Base-by-base conservation (phyloP, 768 basidiomycete genomes). In the Suillus lakei region DNA sequence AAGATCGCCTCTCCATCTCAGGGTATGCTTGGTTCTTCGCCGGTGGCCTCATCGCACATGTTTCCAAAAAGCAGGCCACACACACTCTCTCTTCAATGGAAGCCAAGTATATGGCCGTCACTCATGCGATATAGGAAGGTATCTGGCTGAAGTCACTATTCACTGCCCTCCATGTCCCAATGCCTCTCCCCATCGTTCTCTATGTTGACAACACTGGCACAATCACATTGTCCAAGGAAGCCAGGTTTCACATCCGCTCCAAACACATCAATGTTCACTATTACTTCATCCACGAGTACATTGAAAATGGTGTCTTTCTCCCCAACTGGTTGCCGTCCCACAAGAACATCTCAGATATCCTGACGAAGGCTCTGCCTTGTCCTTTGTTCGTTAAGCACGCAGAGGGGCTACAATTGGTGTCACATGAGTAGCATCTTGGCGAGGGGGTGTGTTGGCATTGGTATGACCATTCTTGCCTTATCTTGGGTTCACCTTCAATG, bases 31-130 rank as follows among this genome's bases (percentile, higher is more conserved):
- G 38, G 38, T 38, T 38, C 3, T 38, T 10, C 12, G 13, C 38
- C 0, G 54, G 54, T 0, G 54, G 54, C 5, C 1, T 58, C 1
- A 32, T 36, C 3, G n/a, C 28, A 0, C 32, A 34, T 23, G 13
- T 58, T 6, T 65, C 64, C 0, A 30, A 61, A 18, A 63, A 65
- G 12, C 74, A 77, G 51, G 63, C 64, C 18, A 67, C 71, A 0
- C 50, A 71, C 4, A 53, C 71, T 0, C 43, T 68, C 0, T 77
- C 71, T 0, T 68, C 68, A 0, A 74, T 71, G 7, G 74, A 77
- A 65, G 72, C 73, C 8, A 69, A 77, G 61, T 77, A 74, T 53
- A 70, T 71, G 55, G 63, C 21, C 64, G 15, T 73, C 66, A 68
- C 39, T 26, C 18, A 34, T n/a, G 56, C 15, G 2, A 8, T 56